Conservation (phyloP, 2,329 filamentous ascomycete species). For the Ceratocystis lukuohia region DNA sequence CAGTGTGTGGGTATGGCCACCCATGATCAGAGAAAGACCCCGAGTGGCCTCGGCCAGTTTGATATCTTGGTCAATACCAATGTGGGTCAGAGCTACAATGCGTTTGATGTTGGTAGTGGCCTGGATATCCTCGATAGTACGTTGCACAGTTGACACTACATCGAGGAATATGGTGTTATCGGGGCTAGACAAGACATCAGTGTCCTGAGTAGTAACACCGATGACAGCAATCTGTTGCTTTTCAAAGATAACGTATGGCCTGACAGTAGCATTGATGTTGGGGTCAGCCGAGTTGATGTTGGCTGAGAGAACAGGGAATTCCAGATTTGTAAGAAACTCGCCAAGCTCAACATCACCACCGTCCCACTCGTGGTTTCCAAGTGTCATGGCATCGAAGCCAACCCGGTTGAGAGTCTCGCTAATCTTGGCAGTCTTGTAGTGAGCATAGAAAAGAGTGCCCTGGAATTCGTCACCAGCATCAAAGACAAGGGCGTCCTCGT, state of each 20-base stretch:
- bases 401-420: constrained; percentile 51
- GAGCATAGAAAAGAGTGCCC: constrained; percentile 54
- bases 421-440: constrained; percentile 55
- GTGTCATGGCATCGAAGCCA: constrained; percentile 54
- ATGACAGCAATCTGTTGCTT: constrained; percentile 49
- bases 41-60: constrained; percentile 45
- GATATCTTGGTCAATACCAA: constrained; percentile 52
- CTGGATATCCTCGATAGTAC: constrained; percentile 47
- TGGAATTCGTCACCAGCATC: constrained; percentile 59
- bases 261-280: constrained; percentile 47
- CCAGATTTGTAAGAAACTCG: constrained; percentile 48
- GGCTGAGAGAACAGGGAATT: constrained; percentile 50
- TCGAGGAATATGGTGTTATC: constrained; percentile 47
- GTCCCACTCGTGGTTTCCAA: constrained; percentile 56
- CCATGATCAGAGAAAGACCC: constrained; percentile 55
- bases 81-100: constrained; percentile 53
- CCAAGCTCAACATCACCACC: constrained; percentile 49
- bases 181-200: constrained; percentile 44
- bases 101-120: constrained; percentile 48
- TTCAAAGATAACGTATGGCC: constrained; percentile 51
- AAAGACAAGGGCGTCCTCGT: constrained; percentile 49
- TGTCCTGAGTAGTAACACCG: constrained; percentile 49
- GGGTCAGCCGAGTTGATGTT: constrained; percentile 49
- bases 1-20: constrained; percentile 47
- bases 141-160: constrained; percentile 44